Evolutionary conservation across 169 alveolate species (phyloP), one percentile per base, ranked within the genome.

Genomic region (Babesia divergens): DNA sequence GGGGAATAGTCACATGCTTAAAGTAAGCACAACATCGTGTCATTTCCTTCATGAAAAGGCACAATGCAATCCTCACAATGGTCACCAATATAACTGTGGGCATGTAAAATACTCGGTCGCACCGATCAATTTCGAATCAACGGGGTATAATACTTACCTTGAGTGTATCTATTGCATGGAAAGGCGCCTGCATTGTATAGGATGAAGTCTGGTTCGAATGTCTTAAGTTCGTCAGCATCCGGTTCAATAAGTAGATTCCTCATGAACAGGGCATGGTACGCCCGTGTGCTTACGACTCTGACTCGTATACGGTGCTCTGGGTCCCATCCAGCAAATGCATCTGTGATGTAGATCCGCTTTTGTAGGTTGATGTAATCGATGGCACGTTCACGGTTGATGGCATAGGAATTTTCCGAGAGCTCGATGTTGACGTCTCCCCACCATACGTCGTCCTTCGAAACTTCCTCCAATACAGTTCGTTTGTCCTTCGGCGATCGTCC

Each of bases 271-370:
- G 99, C 99, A 79, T 97, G 99, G 85, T 97, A 97, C 38, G 98
- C 98, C 64, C 98, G 77, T 11, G 95, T 83, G 64, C 95, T 89
- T 24, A 93, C 89, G 54, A 94, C 94, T 7, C 96, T 91, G 38
- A 91, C 88, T 82, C 91, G 91, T 46, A 94, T 74, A 70, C 98
- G 83, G 92, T 92, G 93, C 28, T 89, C 89, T 11, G 91, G 91
- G 74, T 95, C 98, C 99, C 99, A 97, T 4, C 98, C 98, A n/a
- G 98, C 99, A 75, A 86, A 95, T 35, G 97, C 98, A 74, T 97
- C 99, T 53, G 96, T 90, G 64, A 97, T 92, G 83, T 91, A 95
- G 22, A 95, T 76, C 74, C 93, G 89, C 29, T 91, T 92, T 62
- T 75, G 90, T 28, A 74, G 62, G 62, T 95, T 95, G 46, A 97